Evolutionary conservation across 1,284 basidiomycete genomes (phyloP).

Genomic region (Pseudozyma tsukubaensis): DNA sequence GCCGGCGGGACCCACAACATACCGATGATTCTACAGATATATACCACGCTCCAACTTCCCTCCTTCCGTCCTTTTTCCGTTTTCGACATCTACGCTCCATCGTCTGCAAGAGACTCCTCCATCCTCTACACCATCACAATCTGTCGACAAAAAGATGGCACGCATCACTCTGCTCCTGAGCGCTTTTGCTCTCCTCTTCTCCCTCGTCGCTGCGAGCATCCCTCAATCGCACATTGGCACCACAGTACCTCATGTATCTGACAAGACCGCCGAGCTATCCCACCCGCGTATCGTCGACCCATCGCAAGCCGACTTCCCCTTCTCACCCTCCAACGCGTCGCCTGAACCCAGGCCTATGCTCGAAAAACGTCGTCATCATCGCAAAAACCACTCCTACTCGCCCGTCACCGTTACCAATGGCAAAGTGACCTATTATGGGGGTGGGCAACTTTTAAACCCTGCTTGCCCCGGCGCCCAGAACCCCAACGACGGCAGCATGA

Average conservation of each 20-base stretch:
- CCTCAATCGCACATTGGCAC: slow-evolving; percentile 1
- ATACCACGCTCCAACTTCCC: too few species aligned
- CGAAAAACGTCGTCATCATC: slow-evolving; percentile 17
- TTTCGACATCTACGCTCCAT: too few species aligned
- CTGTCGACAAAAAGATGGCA: slow-evolving; percentile 1
- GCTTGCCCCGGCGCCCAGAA: slow-evolving; percentile 20
- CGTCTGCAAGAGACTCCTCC: background rate
- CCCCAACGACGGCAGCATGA: slow-evolving; percentile 32
- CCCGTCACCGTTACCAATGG: slow-evolving; percentile 6
- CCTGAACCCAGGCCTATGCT: background rate
- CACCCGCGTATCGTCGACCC: background rate
- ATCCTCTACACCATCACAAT: background rate
- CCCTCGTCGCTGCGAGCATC: slow-evolving; percentile 1
- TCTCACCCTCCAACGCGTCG: background rate
- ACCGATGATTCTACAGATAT: too few species aligned
- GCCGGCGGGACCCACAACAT: too few species aligned
- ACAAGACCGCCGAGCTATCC: background rate
- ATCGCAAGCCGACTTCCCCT: background rate
- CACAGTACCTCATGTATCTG: background rate
- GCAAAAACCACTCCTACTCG: slow-evolving; percentile 5
- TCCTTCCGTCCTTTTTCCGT: too few species aligned
- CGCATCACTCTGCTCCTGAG: background rate
- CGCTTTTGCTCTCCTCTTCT: background rate
- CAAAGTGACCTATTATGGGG: slow-evolving; percentile 42
- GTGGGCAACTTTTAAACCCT: slow-evolving; percentile 29